Conservation (phyloP, 1,284 basidiomycete genomes). For the Moesziomyces sp. region DNA sequence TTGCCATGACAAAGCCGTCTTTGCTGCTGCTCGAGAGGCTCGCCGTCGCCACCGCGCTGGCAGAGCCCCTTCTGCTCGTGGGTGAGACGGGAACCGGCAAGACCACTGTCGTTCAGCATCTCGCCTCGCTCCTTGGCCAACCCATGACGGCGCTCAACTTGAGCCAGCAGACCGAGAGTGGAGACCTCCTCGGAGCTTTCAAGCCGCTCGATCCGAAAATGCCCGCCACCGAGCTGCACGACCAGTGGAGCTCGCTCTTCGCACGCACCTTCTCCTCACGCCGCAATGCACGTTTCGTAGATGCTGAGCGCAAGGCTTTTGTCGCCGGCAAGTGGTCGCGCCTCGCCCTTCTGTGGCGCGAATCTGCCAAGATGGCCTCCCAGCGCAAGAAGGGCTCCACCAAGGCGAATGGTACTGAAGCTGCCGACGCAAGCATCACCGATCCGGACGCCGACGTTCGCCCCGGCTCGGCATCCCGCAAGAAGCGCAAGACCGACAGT, state of each 20-base stretch:
- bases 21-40: conserved; percentile 83
- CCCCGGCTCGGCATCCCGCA: conserved; percentile 41
- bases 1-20: conserved; percentile 90
- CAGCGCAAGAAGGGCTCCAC: conserved; percentile 70
- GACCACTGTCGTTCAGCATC: conserved; percentile 89
- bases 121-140: conserved; percentile 82
- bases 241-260: conserved; percentile 84
- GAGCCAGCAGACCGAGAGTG: conserved; percentile 95
- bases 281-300: conserved; percentile 89
- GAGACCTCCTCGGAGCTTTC: conserved; percentile 93
- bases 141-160: conserved; percentile 89
- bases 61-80: conserved; percentile 89
- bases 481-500: conserved; percentile 62
- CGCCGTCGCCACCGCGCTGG: conserved; percentile 77
- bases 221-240: conserved; percentile 80
- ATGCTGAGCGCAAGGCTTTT: conserved; percentile 84
- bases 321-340: conserved; percentile 86
- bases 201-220: conserved; percentile 83
- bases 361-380: conserved; percentile 74
- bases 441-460: conserved; percentile 15
- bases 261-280: conserved; percentile 86
- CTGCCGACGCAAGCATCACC: conserved; percentile 7
- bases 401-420: conserved; percentile 2
- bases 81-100: conserved; percentile 99
- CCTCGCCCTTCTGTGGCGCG: conserved; percentile 84